Conservation (phyloP, 192 early-diverging fungal genomes). For the Geranomyces variabilis region DNA sequence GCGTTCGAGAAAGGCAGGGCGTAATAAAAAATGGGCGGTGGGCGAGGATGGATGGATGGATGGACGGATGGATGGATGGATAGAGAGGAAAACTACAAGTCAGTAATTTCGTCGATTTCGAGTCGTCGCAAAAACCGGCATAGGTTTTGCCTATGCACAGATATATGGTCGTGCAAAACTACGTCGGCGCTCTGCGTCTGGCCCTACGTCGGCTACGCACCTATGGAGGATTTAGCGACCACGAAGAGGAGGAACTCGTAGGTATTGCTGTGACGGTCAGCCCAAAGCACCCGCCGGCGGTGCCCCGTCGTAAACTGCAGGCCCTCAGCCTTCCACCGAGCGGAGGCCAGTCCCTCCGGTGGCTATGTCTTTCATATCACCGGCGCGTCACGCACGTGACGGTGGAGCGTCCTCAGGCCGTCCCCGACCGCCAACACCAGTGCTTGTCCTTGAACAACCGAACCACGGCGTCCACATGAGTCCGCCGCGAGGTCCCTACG, state of each 20-base stretch:
- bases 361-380: no score
- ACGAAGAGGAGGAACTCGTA: slow-evolving; percentile 28
- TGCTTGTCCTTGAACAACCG: no score
- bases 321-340: no score
- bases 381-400: no score
- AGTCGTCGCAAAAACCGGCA: background rate
- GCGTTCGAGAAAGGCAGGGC: no score
- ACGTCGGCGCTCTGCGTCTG: background rate
- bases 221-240: slow-evolving; percentile 24
- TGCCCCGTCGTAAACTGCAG: no score
- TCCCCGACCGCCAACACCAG: no score
- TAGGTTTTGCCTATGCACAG: slow-evolving; percentile 1
- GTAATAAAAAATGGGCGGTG: background rate
- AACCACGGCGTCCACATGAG: no score
- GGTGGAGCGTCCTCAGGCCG: no score
- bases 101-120: background rate
- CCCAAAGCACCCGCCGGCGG: background rate
- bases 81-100: background rate
- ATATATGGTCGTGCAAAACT: background rate
- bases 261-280: slow-evolving; percentile 20
- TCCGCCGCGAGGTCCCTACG: no score
- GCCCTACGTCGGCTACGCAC: background rate
- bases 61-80: slow-evolving; percentile 34
- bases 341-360: no score
- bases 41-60: slow-evolving; percentile 2